A percentile compares a stretch with the other conserved stretches of the same genome.
These are phyloP conservation scores for Verticillium nonalfalfae DNA, from an alignment of 2,329 filamentous ascomycete species.

Conservation along the genomic window DNA sequence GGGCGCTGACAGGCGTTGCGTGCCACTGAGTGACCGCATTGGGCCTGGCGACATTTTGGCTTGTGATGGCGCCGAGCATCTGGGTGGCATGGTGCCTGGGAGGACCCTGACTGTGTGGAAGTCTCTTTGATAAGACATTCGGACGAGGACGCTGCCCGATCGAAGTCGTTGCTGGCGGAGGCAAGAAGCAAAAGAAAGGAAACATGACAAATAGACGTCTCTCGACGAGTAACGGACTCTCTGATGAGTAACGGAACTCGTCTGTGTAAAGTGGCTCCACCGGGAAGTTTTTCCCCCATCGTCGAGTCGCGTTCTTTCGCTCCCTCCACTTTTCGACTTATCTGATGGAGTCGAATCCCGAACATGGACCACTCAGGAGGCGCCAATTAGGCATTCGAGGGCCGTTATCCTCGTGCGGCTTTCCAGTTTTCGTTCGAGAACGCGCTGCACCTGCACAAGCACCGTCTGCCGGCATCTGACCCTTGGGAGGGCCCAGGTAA, in stretches of 20 bases:
- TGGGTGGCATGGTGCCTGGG: neutral
- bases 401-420: neutral
- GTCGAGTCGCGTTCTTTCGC: neutral
- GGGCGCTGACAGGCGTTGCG: neutral
- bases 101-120: no score
- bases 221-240: no score
- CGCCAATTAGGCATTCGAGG: slow-evolving; percentile 9
- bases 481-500: neutral
- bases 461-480: no score
- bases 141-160: no score
- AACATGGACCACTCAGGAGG: slow-evolving; percentile 5
- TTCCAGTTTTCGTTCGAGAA: neutral
- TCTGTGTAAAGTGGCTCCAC: neutral
- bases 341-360: neutral
- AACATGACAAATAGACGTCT: no score
- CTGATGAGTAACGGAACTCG: no score
- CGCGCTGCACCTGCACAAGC: no score
- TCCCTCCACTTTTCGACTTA: slow-evolving; percentile 1
- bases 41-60: neutral
- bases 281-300: neutral
- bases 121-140: no score
- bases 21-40: neutral
- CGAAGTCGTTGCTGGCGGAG: no score
- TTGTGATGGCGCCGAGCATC: no score
- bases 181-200: no score